A percentile compares a stretch with the other conserved stretches of the same genome.
These are phyloP conservation scores for Gentiana straminea DNA, from an alignment of 257 asterid species.

Conservation along the genomic window DNA sequence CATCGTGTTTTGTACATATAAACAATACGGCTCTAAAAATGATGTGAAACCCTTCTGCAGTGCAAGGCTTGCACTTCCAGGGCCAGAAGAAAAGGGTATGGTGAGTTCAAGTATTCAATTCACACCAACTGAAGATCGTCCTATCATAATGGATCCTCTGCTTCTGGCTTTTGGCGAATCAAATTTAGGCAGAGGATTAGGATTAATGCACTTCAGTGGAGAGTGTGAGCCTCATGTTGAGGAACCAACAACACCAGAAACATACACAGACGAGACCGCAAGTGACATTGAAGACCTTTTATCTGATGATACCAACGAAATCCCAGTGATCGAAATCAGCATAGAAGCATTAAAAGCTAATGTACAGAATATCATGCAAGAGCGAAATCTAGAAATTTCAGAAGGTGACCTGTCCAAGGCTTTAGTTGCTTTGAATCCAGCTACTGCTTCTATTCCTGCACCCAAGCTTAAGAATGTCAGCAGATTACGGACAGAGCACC, in stretches of 20 bases:
- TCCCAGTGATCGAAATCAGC: constrained; percentile 70
- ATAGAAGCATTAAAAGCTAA: constrained; percentile 55
- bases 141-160: constrained; percentile 26
- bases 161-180: constrained; percentile 37
- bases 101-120: constrained; percentile 19
- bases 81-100: constrained; percentile 48
- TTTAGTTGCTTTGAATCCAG: constrained; percentile 66
- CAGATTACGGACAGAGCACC: constrained; percentile 90
- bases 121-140: constrained; percentile 21
- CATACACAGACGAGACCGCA: constrained; percentile 34
- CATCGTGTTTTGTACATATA: not conserved
- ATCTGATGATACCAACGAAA: constrained; percentile 79
- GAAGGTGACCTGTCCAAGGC: constrained; percentile 79
- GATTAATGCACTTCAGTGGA: constrained; percentile 15
- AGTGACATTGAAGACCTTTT: constrained; percentile 79
- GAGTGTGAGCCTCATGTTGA: constrained; percentile 63
- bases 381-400: constrained; percentile 40
- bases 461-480: constrained; percentile 73
- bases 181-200: constrained; percentile 15
- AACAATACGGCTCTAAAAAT: not conserved
- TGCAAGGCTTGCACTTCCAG: constrained; percentile 91
- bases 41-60: constrained; percentile 36
- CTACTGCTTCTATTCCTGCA: constrained; percentile 61
- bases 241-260: constrained; percentile 79
- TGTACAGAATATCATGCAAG: constrained; percentile 53